Base-by-base conservation (phyloP, 148 eudicot species). In the Dianthus caryophyllus region DNA sequence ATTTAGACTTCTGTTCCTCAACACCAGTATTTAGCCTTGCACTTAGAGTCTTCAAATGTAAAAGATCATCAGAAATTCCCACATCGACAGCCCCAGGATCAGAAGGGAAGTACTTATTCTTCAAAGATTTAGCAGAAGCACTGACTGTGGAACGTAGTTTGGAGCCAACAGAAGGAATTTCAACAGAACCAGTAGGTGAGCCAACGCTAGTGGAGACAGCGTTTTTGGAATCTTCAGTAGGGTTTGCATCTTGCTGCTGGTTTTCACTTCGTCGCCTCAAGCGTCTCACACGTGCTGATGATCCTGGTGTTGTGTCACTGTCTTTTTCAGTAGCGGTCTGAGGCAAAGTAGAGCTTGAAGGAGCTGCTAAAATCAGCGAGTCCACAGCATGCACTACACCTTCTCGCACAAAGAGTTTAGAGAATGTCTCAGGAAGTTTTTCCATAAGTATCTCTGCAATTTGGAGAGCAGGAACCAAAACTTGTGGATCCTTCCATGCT, bases 401-500 rank as follows among this genome's bases (percentile, higher is more conserved):
- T 84, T 95, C 99, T 74, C 97, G 86, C 24, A 88, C 88, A 76
- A 90, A 95, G 90, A 95, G 75, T 86, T 90, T 90, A 24, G 96
- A 81, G 72, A 95, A 95, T 61, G 88, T 85, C 54, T 74, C 89
- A 4, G 99, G 96, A 41, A 95, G 99, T 73, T 95, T 94, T 73
- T 95, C 96, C 96, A 95, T 86, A 56, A 95, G 79, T 58, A 90
- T 95, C 63, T 95, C 97, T 4, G 97, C 87, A 75, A 95, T 87
- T 78, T 95, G 99, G 61, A 95, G 99, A 26, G 97, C 90, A 69
- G 97, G 97, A 68, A 90, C 83, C 79, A 90, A 69, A 47, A 95
- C 97, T 78, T 90, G 99, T 4, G 99, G 93, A 83, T 95, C 99
- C 81, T 95, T 95, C 96, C 93, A 95, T 14, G 97, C 96, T 65